Evolutionary conservation across 2,329 filamentous ascomycete species (phyloP).

Genomic region (Alternaria gansuensis): DNA sequence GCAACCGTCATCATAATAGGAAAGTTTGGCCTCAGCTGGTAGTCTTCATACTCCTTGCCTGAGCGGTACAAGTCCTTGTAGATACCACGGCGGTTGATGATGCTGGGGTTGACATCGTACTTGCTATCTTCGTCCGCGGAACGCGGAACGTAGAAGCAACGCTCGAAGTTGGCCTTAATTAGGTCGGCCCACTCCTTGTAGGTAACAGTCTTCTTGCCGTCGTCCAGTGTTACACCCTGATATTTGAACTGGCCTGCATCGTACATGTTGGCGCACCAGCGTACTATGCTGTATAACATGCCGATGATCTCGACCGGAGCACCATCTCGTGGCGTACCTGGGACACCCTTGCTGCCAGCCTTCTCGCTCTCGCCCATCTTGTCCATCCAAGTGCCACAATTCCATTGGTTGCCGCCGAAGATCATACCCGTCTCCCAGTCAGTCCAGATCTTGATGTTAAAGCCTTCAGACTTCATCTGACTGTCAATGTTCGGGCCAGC

Average conservation of each 20-base stretch:
- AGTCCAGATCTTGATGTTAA: slow-evolving; percentile 88
- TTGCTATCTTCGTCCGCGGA: slow-evolving; percentile 73
- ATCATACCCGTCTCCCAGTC: slow-evolving; percentile 93
- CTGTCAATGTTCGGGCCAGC: slow-evolving; percentile 86
- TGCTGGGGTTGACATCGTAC: slow-evolving; percentile 79
- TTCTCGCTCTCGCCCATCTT: slow-evolving; percentile 99
- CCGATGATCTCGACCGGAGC: slow-evolving; percentile 96
- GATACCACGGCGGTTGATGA: slow-evolving; percentile 91
- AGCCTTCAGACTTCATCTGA: slow-evolving; percentile 92
- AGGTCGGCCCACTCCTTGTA: slow-evolving; percentile 81
- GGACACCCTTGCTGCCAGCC: slow-evolving; percentile 90
- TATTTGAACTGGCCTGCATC: slow-evolving; percentile 75
- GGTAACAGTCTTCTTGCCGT: slow-evolving; percentile 68
- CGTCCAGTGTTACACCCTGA: slow-evolving; percentile 72
- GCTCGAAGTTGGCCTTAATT: slow-evolving; percentile 88
- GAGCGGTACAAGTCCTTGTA: slow-evolving; percentile 98
- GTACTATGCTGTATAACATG: slow-evolving; percentile 86
- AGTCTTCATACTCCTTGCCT: slow-evolving; percentile 96
- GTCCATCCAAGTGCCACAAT: slow-evolving; percentile 99
- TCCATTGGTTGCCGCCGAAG: slow-evolving; percentile 91
- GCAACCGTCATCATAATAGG: slow-evolving; percentile 95
- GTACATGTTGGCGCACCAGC: slow-evolving; percentile 77
- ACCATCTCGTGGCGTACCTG: slow-evolving; percentile 95
- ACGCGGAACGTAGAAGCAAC: slow-evolving; percentile 85
- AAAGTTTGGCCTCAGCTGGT: slow-evolving; percentile 94